A percentile compares a stretch with the other conserved stretches of the same genome.
Conservation (phyloP, 768 basidiomycete species). For the Termitomyces titanicus region DNA sequence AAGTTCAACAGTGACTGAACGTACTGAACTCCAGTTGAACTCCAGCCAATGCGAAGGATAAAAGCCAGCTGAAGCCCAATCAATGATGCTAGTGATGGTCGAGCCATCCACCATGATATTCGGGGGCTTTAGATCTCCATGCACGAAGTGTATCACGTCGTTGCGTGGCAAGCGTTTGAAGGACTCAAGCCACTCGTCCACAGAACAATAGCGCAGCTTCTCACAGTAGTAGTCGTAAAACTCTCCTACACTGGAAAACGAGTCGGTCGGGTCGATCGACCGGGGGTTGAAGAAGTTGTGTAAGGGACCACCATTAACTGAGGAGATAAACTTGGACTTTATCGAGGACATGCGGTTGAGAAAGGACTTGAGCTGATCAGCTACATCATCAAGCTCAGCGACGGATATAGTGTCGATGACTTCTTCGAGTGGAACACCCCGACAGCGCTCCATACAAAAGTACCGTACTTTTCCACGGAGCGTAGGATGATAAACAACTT, state of each 20-base stretch:
- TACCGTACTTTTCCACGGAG: not conserved
- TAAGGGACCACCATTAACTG: not conserved
- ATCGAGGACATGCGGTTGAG: not conserved
- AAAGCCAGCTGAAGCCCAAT: not conserved
- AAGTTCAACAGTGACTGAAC: too few relatives aligned
- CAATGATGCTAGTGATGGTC: too few relatives aligned
- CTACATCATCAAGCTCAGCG: not conserved
- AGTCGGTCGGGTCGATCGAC: not conserved
- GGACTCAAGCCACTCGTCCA: too few relatives aligned
- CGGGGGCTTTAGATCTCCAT: not conserved
- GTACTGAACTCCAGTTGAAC: too few relatives aligned
- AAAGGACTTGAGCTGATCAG: not conserved
- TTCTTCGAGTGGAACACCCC: not conserved
- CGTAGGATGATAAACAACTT: not conserved
- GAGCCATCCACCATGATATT: not conserved
- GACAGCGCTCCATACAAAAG: not conserved
- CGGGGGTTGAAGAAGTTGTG: not conserved
- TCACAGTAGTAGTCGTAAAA: not conserved
- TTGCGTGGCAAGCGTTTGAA: too few relatives aligned
- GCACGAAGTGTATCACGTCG: not conserved
- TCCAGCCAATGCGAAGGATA: not conserved
- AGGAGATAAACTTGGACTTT: not conserved
- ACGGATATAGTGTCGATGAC: not conserved
- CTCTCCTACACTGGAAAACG: not conserved
- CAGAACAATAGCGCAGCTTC: too few relatives aligned